phyloP scores from a whole-genome alignment of 345 rosid genomes.

The Gossypium thurberi region DNA sequence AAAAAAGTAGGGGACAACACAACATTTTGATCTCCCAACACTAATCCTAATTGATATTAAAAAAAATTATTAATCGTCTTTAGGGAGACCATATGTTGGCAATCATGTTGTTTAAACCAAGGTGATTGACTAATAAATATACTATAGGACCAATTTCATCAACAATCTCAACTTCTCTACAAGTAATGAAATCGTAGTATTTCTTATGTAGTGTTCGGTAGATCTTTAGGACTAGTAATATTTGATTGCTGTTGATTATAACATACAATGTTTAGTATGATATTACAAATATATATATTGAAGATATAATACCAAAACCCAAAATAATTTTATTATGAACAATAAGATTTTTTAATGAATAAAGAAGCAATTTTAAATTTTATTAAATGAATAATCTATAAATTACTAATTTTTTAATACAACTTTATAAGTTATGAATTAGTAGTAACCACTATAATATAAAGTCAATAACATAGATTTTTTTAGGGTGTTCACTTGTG shows the following conservation, averaged over 20 bases:
- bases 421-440: no score
- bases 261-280: not conserved
- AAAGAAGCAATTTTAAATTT: not conserved
- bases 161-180: constrained; percentile 17
- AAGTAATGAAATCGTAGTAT: not conserved
- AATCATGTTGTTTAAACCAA: constrained; percentile 25
- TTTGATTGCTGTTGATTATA: no score
- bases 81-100: constrained; percentile 23
- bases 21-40: constrained; percentile 19
- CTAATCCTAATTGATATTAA: constrained; percentile 8
- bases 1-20: not conserved
- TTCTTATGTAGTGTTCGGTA: no score
- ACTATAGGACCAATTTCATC: not conserved
- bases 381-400: no score
- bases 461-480: no score
- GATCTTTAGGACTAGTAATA: no score
- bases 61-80: constrained; percentile 17
- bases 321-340: no score
- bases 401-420: no score
- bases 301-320: no score
- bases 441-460: no score
- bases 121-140: constrained; percentile 16
- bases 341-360: not conserved
- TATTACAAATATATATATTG: not conserved
- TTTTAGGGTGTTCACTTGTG: no score